These are phyloP conservation scores for Naegleria fowleri DNA, from an alignment of 208 protist species.

Conservation along the genomic window DNA sequence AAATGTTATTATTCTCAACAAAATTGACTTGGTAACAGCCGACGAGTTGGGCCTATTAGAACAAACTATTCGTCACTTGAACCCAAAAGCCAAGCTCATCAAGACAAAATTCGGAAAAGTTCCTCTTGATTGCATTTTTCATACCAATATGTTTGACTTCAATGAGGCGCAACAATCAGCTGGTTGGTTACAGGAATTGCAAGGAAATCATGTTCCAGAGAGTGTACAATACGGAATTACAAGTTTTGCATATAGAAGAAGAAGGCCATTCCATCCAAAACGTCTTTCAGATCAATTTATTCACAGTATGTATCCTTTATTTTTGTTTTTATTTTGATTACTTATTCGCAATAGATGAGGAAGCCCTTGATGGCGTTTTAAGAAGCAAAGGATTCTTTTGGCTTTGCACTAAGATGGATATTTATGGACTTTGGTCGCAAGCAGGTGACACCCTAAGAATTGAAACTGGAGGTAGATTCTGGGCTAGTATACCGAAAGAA, in stretches of 20 bases:
- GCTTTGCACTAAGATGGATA: slow-evolving; percentile 40
- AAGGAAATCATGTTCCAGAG: slow-evolving; percentile 46
- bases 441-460: background rate
- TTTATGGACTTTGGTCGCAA: background rate
- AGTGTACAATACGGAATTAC: slow-evolving; percentile 60
- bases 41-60: slow-evolving; percentile 43
- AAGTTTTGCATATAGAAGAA: slow-evolving; percentile 51
- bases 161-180: slow-evolving; percentile 37
- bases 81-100: slow-evolving; percentile 60
- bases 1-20: slow-evolving; percentile 75
- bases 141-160: slow-evolving; percentile 52
- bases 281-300: slow-evolving; percentile 40
- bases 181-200: slow-evolving; percentile 41
- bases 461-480: slow-evolving; percentile 10
- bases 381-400: slow-evolving; percentile 60
- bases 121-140: slow-evolving; percentile 48
- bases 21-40: slow-evolving; percentile 58
- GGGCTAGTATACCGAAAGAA: background rate
- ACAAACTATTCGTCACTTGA: slow-evolving; percentile 51
- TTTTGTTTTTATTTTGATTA: background rate
- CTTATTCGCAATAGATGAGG: background rate
- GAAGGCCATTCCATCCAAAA: slow-evolving; percentile 56
- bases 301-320: background rate
- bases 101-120: slow-evolving; percentile 41
- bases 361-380: slow-evolving; percentile 37